A percentile compares a stretch with the other conserved stretches of the same genome.
Conservation (phyloP, 192 early-diverging fungal species). For the Fimicolochytrium jonesii region DNA sequence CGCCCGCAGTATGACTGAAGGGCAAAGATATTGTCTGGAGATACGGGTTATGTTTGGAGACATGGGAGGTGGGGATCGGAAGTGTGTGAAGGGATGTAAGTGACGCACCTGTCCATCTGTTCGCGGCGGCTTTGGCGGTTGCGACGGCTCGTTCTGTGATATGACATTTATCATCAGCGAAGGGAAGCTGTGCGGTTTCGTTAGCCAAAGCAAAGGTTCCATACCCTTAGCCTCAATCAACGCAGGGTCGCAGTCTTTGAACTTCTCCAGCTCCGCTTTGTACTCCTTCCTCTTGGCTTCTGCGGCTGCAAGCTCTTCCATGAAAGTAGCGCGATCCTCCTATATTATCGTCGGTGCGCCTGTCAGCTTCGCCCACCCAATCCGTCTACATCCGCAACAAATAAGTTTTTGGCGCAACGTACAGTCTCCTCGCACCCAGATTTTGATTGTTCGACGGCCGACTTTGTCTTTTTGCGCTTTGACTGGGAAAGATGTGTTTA, state of each 20-base stretch:
- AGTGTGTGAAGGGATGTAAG: not conserved
- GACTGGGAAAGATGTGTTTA: not conserved
- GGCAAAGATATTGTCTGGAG: constrained; percentile 74
- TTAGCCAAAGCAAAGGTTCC: not conserved
- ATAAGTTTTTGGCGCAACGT: constrained; percentile 5
- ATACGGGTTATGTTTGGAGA: constrained; percentile 2
- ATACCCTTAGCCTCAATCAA: constrained; percentile 63
- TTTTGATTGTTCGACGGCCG: constrained; percentile 25
- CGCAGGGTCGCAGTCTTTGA: constrained; percentile 72
- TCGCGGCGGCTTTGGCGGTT: constrained; percentile 67
- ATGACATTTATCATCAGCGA: not conserved
- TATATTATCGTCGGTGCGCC: constrained; percentile 8
- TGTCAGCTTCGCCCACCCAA: not conserved
- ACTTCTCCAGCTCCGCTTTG: constrained; percentile 57
- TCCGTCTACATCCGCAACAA: not conserved
- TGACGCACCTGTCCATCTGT: constrained; percentile 78
- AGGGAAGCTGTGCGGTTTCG: not conserved
- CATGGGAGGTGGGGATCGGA: not conserved
- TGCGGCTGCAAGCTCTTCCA: constrained; percentile 49
- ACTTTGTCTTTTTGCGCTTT: constrained; percentile 27
- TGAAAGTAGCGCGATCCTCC: constrained; percentile 54
- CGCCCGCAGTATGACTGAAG: constrained; percentile 72
- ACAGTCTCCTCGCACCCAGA: constrained; percentile 65
- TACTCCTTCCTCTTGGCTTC: constrained; percentile 39
- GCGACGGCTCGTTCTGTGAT: constrained; percentile 54